phyloP scores from a whole-genome alignment of 805 yeast species.

The Metschnikowia koreensis region DNA sequence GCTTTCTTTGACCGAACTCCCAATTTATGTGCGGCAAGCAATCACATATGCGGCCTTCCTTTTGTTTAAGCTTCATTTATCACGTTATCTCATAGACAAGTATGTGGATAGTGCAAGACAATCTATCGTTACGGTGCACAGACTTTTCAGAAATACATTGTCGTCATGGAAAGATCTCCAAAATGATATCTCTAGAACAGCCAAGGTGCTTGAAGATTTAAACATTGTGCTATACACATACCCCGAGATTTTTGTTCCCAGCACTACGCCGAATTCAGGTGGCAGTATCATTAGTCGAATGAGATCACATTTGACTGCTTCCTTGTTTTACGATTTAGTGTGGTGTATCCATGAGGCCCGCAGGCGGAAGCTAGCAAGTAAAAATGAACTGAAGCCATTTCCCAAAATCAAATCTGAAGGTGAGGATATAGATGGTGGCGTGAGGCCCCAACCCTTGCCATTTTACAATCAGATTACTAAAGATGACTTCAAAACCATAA shows the following conservation, averaged over 20 bases:
- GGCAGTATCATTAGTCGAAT: conserved; percentile 70
- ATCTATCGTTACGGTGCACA: conserved; percentile 88
- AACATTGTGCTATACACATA: conserved; percentile 84
- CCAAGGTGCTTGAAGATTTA: conserved; percentile 83
- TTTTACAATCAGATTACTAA: conserved; percentile 86
- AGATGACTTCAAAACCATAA: conserved; percentile 82
- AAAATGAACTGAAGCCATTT: conserved; percentile 18
- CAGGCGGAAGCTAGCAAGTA: conserved; percentile 51
- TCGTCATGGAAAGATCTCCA: conserved; percentile 91
- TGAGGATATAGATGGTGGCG: conserved; percentile 16
- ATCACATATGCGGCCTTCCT: conserved; percentile 76
- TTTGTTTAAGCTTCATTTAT: conserved; percentile 75
- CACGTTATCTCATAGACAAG: conserved; percentile 68
- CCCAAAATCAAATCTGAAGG: conserved; percentile 5
- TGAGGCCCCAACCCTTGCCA: conserved; percentile 70
- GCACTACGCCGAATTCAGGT: conserved; percentile 18
- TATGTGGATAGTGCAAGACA: conserved; percentile 88
- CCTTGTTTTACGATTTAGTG: conserved; percentile 85
- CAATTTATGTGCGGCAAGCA: conserved; percentile 84
- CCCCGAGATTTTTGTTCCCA: conserved; percentile 68
- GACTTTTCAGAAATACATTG: conserved; percentile 80
- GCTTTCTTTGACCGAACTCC: conserved; percentile 74
- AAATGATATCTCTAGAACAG: conserved; percentile 87
- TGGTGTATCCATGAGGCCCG: conserved; percentile 96
- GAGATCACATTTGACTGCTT: conserved; percentile 90